These are phyloP conservation scores for Noccaea bulbosa DNA, from an alignment of 345 rosid genomes.

Conservation along the genomic window DNA sequence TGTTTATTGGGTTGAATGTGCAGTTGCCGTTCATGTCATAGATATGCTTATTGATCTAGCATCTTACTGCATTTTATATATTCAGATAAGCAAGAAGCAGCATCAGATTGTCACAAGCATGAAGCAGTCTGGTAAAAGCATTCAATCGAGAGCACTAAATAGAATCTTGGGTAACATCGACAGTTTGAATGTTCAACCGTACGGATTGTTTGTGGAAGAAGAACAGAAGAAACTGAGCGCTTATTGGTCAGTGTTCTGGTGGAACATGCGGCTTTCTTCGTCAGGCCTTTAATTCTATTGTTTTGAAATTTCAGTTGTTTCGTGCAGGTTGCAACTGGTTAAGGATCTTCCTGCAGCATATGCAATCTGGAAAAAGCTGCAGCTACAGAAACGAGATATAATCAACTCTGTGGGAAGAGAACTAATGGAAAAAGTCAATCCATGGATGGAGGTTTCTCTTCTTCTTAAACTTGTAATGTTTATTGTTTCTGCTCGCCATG, in stretches of 20 bases:
- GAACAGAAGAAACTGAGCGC: slow-evolving; percentile 77
- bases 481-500: slow-evolving; percentile 12
- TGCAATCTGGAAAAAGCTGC: slow-evolving; percentile 65
- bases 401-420: slow-evolving; percentile 65
- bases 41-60: slow-evolving; percentile 32
- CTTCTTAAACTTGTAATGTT: background rate
- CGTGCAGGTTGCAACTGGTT: slow-evolving; percentile 70
- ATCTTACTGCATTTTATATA: slow-evolving; percentile 37
- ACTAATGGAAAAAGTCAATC: slow-evolving; percentile 51
- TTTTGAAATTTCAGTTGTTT: slow-evolving; percentile 20
- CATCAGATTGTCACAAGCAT: slow-evolving; percentile 81
- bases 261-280: slow-evolving; percentile 31
- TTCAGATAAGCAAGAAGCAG: slow-evolving; percentile 97
- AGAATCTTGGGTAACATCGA: slow-evolving; percentile 73
- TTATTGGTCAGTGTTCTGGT: slow-evolving; percentile 70
- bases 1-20: slow-evolving; percentile 8
- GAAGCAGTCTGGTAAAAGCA: slow-evolving; percentile 85
- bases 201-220: slow-evolving; percentile 87
- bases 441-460: slow-evolving; percentile 55
- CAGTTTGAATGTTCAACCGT: slow-evolving; percentile 75
- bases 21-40: slow-evolving; percentile 4
- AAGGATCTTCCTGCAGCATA: slow-evolving; percentile 74
- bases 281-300: slow-evolving; percentile 20
- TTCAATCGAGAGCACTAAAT: slow-evolving; percentile 72
- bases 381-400: slow-evolving; percentile 55